Evolutionary conservation across 1,139 yeast species (phyloP).

Genomic region (Lodderomyces beijingensis): DNA sequence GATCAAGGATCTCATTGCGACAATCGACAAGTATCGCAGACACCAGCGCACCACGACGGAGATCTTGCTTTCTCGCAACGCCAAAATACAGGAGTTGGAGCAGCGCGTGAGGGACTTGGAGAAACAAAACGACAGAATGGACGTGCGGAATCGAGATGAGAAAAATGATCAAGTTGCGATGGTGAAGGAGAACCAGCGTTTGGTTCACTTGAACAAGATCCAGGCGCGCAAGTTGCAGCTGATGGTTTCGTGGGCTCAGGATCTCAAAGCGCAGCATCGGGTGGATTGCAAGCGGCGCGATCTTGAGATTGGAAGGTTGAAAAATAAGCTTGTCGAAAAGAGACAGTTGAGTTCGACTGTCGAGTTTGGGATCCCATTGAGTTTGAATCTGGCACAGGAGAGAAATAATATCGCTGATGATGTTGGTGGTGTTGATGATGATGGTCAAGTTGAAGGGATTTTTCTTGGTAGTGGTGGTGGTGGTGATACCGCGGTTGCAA

Average conservation of each 20-base stretch:
- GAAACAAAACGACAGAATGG: slow-evolving; percentile 15
- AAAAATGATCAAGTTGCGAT: slow-evolving; percentile 18
- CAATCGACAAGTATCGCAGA: slow-evolving; percentile 35
- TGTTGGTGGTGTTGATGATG: slow-evolving; percentile 1
- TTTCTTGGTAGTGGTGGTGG: background rate
- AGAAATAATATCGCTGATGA: slow-evolving; percentile 7
- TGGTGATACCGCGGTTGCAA: background rate
- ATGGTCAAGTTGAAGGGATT: slow-evolving; percentile 1
- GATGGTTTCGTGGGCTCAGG: slow-evolving; percentile 26
- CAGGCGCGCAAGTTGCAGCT: slow-evolving; percentile 29
- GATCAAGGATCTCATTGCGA: slow-evolving; percentile 36
- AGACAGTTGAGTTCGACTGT: slow-evolving; percentile 30
- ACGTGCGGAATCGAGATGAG: slow-evolving; percentile 16
- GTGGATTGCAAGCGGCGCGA: slow-evolving; percentile 39
- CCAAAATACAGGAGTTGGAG: slow-evolving; percentile 24
- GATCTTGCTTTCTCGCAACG: slow-evolving; percentile 27
- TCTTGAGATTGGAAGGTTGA: slow-evolving; percentile 32
- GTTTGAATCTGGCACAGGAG: slow-evolving; percentile 1
- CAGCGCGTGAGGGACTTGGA: slow-evolving; percentile 21
- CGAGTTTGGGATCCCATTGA: slow-evolving; percentile 21
- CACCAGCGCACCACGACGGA: slow-evolving; percentile 33
- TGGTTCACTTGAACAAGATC: slow-evolving; percentile 22
- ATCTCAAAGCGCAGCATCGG: slow-evolving; percentile 34
- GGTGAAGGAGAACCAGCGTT: slow-evolving; percentile 17
- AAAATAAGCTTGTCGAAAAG: slow-evolving; percentile 35